Evolutionary conservation across 1,284 basidiomycete species (phyloP).

Genomic region (Tausonia pullulans): DNA sequence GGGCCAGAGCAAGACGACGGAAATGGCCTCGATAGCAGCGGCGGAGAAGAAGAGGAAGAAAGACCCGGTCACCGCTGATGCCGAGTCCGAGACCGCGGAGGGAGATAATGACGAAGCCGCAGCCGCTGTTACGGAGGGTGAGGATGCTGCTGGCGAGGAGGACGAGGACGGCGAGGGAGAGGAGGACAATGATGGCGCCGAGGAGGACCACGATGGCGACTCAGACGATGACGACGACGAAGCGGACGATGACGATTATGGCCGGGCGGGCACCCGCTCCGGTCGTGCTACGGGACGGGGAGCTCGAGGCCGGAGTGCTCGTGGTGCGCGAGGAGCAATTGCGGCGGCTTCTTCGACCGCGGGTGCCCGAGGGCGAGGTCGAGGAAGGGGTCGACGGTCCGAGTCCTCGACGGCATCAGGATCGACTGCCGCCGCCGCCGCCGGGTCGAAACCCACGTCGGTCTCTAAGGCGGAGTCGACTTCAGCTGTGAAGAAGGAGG

Average conservation of each 20-base stretch:
- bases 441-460: too few species aligned
- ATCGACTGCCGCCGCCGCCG: too few species aligned
- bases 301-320: constrained; percentile 3
- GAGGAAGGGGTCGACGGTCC: constrained; percentile 5
- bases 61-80: not conserved
- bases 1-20: too few species aligned
- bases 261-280: constrained; percentile 4
- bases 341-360: not conserved
- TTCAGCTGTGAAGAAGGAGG: not conserved
- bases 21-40: too few species aligned
- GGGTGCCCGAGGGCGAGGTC: constrained; percentile 9
- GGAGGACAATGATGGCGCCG: not conserved
- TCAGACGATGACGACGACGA: constrained; percentile 15
- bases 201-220: not conserved
- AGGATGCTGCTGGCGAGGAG: not conserved
- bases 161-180: constrained; percentile 1
- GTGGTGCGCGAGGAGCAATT: constrained; percentile 4
- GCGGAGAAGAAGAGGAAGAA: not conserved
- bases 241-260: constrained; percentile 20
- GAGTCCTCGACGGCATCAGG: too few species aligned
- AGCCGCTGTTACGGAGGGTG: not conserved
- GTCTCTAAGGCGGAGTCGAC: not conserved
- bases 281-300: too few species aligned
- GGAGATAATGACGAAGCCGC: not conserved
- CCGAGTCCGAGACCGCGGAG: not conserved